These are phyloP conservation scores for Knoxia roxburghii DNA, from an alignment of 257 asterid species.

Conservation along the genomic window DNA sequence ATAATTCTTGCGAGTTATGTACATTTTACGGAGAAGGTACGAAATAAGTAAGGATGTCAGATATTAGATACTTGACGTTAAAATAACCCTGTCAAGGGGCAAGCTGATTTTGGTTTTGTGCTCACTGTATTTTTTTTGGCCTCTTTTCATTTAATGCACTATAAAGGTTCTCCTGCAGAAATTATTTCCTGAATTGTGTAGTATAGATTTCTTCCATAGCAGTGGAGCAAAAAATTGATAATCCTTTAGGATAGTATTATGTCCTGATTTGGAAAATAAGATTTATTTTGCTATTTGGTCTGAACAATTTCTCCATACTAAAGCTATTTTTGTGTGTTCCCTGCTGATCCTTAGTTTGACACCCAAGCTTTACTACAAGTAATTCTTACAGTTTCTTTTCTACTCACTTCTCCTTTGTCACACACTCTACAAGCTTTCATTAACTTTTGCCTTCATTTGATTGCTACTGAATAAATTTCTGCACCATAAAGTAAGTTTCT, in stretches of 20 bases:
- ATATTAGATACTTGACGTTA: not conserved
- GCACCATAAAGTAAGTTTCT: not conserved
- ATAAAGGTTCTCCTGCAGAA: not conserved
- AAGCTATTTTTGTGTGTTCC: not conserved
- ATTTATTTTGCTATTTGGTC: too few species aligned
- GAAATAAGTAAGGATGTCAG: not conserved
- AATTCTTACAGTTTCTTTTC: not conserved
- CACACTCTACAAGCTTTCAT: not conserved
- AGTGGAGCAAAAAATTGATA: too few species aligned
- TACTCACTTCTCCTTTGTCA: not conserved
- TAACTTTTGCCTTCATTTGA: not conserved
- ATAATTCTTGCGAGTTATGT: not conserved
- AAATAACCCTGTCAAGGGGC: not conserved
- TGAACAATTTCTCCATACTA: too few species aligned
- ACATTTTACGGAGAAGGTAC: not conserved
- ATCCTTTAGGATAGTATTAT: not conserved
- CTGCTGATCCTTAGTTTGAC: not conserved
- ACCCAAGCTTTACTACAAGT: not conserved
- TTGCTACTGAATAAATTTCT: not conserved
- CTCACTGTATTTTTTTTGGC: not conserved
- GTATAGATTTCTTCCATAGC: not conserved
- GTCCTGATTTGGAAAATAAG: not conserved
- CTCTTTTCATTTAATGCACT: not conserved
- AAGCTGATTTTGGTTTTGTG: not conserved
- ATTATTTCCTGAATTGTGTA: not conserved